These are phyloP conservation scores for Aspergillus affinis DNA, from an alignment of 495 filamentous ascomycete species.

Conservation along the genomic window DNA sequence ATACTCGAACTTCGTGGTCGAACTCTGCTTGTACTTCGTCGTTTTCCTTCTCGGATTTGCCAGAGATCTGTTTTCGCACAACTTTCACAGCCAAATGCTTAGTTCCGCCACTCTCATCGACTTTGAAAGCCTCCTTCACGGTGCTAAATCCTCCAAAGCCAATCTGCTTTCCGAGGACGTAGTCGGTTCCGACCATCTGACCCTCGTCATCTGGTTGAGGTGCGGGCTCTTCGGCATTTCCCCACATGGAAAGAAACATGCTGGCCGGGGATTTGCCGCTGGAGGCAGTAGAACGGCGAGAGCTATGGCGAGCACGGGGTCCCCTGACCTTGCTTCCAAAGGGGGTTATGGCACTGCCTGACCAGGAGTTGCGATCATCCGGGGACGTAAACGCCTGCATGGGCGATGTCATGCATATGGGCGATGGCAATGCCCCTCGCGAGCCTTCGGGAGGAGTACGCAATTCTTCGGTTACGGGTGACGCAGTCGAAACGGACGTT, in stretches of 20 bases:
- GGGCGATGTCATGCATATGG: slow-evolving; percentile 48
- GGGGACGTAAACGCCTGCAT: slow-evolving; percentile 43
- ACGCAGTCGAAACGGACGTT: slow-evolving; percentile 59
- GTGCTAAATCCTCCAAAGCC: slow-evolving; percentile 70
- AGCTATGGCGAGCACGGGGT: slow-evolving; percentile 38
- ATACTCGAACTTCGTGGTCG: slow-evolving; percentile 71
- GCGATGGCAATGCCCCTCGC: slow-evolving; percentile 53
- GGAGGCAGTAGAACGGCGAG: slow-evolving; percentile 46
- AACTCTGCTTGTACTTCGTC: slow-evolving; percentile 71
- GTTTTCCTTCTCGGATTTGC: slow-evolving; percentile 60
- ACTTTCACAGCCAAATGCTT: slow-evolving; percentile 67
- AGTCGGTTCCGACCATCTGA: slow-evolving; percentile 69
- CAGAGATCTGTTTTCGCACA: slow-evolving; percentile 60
- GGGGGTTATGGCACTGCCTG: slow-evolving; percentile 35
- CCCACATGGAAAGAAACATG: slow-evolving; percentile 61
- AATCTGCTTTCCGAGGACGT: slow-evolving; percentile 71
- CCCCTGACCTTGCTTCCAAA: slow-evolving; percentile 47
- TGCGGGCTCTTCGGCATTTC: slow-evolving; percentile 41
- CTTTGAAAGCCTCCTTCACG: slow-evolving; percentile 70
- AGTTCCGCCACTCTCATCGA: slow-evolving; percentile 54
- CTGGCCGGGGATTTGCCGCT: slow-evolving; percentile 55
- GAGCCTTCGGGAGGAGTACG: slow-evolving; percentile 50
- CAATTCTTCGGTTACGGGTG: slow-evolving; percentile 50
- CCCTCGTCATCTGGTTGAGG: slow-evolving; percentile 66
- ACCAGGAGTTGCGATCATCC: slow-evolving; percentile 53